phyloP scores from a whole-genome alignment of 768 basidiomycete genomes.

The Pleurotus cornucopiae region DNA sequence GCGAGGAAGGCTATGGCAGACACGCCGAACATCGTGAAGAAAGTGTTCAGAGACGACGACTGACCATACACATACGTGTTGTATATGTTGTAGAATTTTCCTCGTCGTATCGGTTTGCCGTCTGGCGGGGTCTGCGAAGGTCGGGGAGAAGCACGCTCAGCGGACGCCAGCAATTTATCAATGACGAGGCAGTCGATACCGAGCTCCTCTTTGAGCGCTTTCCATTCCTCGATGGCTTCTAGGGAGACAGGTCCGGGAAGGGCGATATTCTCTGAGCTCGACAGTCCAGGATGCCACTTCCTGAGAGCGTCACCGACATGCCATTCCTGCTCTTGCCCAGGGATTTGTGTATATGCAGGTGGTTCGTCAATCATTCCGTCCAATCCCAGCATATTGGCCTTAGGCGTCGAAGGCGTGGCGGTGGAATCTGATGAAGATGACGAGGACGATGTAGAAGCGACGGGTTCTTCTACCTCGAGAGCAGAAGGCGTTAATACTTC shows the following conservation, averaged over 20 bases:
- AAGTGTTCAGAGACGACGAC: constrained; percentile 35
- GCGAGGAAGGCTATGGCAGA: constrained; percentile 59
- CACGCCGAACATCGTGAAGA: constrained; percentile 56
- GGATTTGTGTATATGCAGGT: constrained; percentile 66
- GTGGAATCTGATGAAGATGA: constrained; percentile 35
- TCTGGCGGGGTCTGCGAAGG: constrained; percentile 1
- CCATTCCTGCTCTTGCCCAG: constrained; percentile 41
- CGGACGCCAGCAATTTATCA: constrained; percentile 60
- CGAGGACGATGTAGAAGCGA: constrained; percentile 60
- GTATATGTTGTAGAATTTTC: constrained; percentile 81
- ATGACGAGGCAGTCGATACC: constrained; percentile 76
- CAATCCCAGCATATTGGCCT: constrained; percentile 28
- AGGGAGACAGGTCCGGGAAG: constrained; percentile 54
- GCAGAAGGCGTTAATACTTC: constrained; percentile 29
- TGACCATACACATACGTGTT: constrained; percentile 59
- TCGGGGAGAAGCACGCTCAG: constrained; percentile 20
- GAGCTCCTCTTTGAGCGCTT: constrained; percentile 71
- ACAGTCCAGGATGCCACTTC: constrained; percentile 67
- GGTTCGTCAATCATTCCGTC: constrained; percentile 53
- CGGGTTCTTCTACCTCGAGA: constrained; percentile 45
- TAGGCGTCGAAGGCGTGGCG: constrained; percentile 67
- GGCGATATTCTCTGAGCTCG: constrained; percentile 32
- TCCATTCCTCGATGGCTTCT: constrained; percentile 74
- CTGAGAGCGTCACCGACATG: constrained; percentile 56
- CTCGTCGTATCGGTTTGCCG: constrained; percentile 24